A percentile compares a stretch with the other conserved stretches of the same genome.
Conservation (phyloP, 257 asterid genomes). For the Solanum sejunctum region DNA sequence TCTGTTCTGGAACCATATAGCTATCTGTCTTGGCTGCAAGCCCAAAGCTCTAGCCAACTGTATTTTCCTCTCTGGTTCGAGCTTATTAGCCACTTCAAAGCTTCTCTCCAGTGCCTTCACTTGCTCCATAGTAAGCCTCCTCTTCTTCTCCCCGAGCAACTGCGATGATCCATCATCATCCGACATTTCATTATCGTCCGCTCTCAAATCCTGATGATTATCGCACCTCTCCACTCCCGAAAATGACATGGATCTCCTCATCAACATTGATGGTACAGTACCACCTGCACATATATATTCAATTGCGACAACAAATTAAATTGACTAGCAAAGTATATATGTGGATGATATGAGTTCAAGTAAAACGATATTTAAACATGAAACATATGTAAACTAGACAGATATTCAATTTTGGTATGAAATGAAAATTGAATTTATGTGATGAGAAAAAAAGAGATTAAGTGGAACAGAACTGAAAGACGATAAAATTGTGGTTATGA, state of each 20-base stretch:
- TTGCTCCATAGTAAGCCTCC: constrained; percentile 68
- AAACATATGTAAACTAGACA: not conserved
- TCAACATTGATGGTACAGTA: constrained; percentile 26
- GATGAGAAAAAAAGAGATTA: too few relatives aligned
- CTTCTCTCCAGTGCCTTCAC: constrained; percentile 85
- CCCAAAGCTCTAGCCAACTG: constrained; percentile 72
- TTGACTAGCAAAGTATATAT: not conserved
- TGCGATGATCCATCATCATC: constrained; percentile 49
- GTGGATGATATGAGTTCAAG: not conserved
- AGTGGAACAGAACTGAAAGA: too few relatives aligned
- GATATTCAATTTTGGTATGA: not conserved
- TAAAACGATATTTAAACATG: not conserved
- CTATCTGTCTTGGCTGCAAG: constrained; percentile 69
- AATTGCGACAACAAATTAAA: not conserved
- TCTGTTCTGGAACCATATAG: constrained; percentile 88
- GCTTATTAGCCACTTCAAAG: constrained; percentile 62
- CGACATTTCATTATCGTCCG: constrained; percentile 50
- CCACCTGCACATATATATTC: constrained; percentile 8
- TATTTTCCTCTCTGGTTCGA: constrained; percentile 77
- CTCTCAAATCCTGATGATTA: constrained; percentile 5
- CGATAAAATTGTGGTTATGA: not conserved
- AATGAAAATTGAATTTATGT: not conserved
- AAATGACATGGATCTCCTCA: constrained; percentile 73
- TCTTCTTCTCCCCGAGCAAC: constrained; percentile 64
- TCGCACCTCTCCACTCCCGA: constrained; percentile 56